Evolutionary conservation across 345 rosid genomes (phyloP), one percentile per base, ranked within the genome.

Genomic region (Gossypium australe): DNA sequence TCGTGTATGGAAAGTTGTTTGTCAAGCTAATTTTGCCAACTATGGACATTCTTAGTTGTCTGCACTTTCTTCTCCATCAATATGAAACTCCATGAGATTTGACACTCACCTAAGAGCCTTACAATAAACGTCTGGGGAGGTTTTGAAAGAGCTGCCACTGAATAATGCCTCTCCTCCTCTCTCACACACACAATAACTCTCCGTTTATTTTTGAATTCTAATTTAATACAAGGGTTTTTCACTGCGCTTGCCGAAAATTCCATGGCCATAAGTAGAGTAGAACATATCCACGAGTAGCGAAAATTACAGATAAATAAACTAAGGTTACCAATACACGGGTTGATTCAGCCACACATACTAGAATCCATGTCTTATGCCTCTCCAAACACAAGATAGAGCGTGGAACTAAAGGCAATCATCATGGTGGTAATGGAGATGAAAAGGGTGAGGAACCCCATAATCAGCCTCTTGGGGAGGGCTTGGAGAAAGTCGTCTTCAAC

Each of bases 81-180:
- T 4, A 4, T 34, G 6, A 34, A 34, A 3, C 38, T 4, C 6
- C 6, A 4, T 34, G 38, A 34, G 38, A 34, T 34, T 34, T 34
- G 6, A 34, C 38, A 34, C 6, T 34, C 38, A 34, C 38, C 38
- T 34, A 34, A 34, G 38, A 34, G 38, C 38, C 38, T 34, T 34
- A 4, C 38, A 34, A 0, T 6, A 93, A 84, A 79, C 86, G 0
- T 85, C 94, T 57, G 94, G 97, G 69, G 82, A 86, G 84, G 55
- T 59, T 60, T 82, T 95, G 62, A 80, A 78, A 80, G 96, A 89
- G 76, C 86, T 90, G 77, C 84, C 90, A 3, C 87, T 95, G 71
- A 93, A 91, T 84, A 88, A 84, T 27, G 43, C 56, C 71, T 48
- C 9, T 27, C 17, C 3, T 48, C 9, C 44, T 49, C 64, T 3